A percentile compares a stretch with the other conserved stretches of the same genome.
These are phyloP conservation scores for Daldinia grandis DNA, from an alignment of 495 filamentous ascomycete species.

Conservation along the genomic window DNA sequence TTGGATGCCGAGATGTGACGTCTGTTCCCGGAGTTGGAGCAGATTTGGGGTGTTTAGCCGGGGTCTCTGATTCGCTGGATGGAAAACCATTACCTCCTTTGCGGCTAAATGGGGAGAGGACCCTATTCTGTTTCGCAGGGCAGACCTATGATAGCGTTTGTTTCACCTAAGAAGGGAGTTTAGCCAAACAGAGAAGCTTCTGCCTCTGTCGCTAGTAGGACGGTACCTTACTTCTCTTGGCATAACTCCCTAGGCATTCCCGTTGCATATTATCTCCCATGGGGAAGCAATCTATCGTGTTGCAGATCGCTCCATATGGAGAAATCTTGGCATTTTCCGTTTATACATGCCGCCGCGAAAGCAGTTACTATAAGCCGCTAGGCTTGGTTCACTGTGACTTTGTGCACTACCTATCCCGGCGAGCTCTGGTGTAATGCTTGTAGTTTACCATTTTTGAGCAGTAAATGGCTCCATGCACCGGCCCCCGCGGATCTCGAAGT, in stretches of 20 bases:
- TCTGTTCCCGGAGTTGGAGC: conserved; percentile 35
- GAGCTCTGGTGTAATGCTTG: conserved; percentile 10
- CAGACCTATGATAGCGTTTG: conserved; percentile 35
- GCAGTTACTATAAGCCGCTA: conserved; percentile 13
- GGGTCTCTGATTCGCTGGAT: conserved; percentile 26
- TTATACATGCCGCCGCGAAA: conserved; percentile 27
- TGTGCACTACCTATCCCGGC: conserved; percentile 10
- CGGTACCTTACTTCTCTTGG: conserved; percentile 39
- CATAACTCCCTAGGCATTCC: conserved; percentile 22
- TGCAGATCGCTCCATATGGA: conserved; percentile 35
- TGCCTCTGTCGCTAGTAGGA: conserved; percentile 20
- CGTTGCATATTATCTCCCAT: conserved; percentile 39
- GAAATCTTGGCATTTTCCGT: conserved; percentile 42
- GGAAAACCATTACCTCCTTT: conserved; percentile 30
- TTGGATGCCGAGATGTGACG: conserved; percentile 36
- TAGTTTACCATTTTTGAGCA: background rate
- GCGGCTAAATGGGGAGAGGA: conserved; percentile 35
- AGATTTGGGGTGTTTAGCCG: conserved; percentile 34
- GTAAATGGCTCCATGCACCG: background rate
- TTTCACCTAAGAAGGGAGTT: conserved; percentile 42
- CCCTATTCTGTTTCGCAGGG: conserved; percentile 35
- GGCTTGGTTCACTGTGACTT: conserved; percentile 6
- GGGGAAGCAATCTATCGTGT: conserved; percentile 40
- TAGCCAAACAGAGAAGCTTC: conserved; percentile 39
- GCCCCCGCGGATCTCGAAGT: conserved; percentile 24